Base-by-base conservation (phyloP, 352 stramenopile genomes). In the Blastocystis sp. region DNA sequence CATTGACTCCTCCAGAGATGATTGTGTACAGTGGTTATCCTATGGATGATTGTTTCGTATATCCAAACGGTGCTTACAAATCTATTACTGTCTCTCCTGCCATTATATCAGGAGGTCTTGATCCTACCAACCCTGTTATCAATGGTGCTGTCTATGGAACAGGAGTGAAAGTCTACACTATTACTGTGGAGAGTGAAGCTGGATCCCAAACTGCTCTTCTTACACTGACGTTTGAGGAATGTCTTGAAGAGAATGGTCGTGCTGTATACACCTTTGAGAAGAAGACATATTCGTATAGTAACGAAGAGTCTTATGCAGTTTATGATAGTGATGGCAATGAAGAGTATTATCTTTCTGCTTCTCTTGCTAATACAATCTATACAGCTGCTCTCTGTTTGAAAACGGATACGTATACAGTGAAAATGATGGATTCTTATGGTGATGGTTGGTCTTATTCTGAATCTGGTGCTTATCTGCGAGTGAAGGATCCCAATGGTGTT, bases 351-450 rank as follows among this genome's bases (percentile, higher is more conserved):
- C 6, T 29, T 29, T 5, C 16, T 21, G 29, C 27, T 42, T 5
- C 2, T 39, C 5, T n/a, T 32, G 12, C 37, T 21, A 51, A 73
- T 39, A 35, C 61, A 9, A 78, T 49, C 14, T 57, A 78, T 35
- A 56, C 39, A 24, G 56, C 51, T 49, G 27, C 21, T 51, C 16
- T 56, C n/a, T 78, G 66, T 0, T 21, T 78, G 16, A 19, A n/a
- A 24, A 29, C 32, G 16, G 66, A 49, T n/a, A 5, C 7, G 3
- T 78, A 78, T 42, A 19, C n/a, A 4, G 35, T 78, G 5, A 49
- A 58, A 24, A n/a, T 78, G 66, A 58, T 16, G n/a, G 67, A 61
- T 61, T 27, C 67, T 1, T 80, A 46, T 61, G 67, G 67, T 43
- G 46, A 58, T 58, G 67, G 39, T 6, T 80, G 67, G 67, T 54